Percentiles rank a stretch among this genome's conserved stretches.
Conservation (phyloP, 2,329 filamentous ascomycete genomes). For the Zopfia rhizophila region DNA sequence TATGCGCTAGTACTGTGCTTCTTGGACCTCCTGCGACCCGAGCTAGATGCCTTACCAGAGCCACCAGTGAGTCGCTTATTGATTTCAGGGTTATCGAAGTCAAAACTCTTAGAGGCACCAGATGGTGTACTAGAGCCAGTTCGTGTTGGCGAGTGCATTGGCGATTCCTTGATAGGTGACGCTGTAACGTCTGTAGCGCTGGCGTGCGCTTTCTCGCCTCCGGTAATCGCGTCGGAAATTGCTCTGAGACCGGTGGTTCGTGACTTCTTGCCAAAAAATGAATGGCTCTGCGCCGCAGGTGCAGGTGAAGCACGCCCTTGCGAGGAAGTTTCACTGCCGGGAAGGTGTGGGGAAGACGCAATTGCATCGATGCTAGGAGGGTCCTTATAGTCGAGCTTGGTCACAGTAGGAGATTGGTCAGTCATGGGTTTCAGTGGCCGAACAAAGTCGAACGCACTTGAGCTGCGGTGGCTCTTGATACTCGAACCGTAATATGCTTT, state of each 20-base stretch:
- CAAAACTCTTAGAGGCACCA: conserved; percentile 74
- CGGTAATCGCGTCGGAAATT: conserved; percentile 78
- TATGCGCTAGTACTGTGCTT: conserved; percentile 98
- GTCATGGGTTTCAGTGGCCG: conserved; percentile 53
- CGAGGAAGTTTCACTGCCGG: conserved; percentile 62
- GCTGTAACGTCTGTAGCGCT: conserved; percentile 51
- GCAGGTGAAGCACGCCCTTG: conserved; percentile 58
- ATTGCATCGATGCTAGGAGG: conserved; percentile 58
- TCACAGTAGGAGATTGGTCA: conserved; percentile 64
- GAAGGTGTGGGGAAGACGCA: conserved; percentile 50
- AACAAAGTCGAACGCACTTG: conserved; percentile 61
- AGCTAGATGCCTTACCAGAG: conserved; percentile 56
- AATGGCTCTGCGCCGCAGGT: conserved; percentile 44
- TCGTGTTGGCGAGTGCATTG: conserved; percentile 72
- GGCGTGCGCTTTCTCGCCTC: conserved; percentile 62
- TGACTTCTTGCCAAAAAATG: conserved; percentile 52
- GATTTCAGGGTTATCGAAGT: conserved; percentile 76
- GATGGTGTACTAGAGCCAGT: conserved; percentile 79
- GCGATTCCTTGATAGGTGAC: conserved; percentile 62
- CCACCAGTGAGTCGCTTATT: conserved; percentile 52
- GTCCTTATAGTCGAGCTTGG: conserved; percentile 65
- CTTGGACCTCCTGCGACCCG: conserved; percentile 64
- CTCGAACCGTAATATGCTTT: conserved; percentile 75
- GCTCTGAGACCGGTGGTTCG: conserved; percentile 78
- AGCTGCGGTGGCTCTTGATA: conserved; percentile 45